phyloP scores from a whole-genome alignment of 1,139 yeast genomes.

The Candida sp. region DNA sequence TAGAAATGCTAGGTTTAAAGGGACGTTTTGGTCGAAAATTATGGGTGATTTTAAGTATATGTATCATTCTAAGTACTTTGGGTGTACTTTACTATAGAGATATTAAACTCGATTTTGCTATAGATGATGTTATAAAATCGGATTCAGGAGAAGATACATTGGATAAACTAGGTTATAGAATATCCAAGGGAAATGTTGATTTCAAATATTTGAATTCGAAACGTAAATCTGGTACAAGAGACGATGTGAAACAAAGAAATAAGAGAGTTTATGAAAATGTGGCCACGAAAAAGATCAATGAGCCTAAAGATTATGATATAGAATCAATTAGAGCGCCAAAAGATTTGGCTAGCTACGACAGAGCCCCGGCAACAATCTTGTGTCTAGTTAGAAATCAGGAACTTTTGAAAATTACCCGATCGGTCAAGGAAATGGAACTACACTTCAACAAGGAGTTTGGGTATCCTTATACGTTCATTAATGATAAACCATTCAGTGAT shows the following conservation, averaged over 20 bases:
- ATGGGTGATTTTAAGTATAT: background rate
- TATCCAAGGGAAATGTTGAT: conserved; percentile 16
- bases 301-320: conserved; percentile 45
- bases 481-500: conserved; percentile 61
- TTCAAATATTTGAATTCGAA: conserved; percentile 27
- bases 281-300: conserved; percentile 28
- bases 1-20: background rate
- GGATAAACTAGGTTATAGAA: background rate
- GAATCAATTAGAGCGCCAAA: conserved; percentile 28
- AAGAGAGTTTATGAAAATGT: conserved; percentile 25
- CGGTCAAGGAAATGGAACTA: conserved; percentile 57
- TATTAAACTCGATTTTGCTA: background rate
- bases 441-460: conserved; percentile 63
- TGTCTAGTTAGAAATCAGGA: conserved; percentile 70
- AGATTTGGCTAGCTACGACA: conserved; percentile 23
- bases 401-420: conserved; percentile 35
- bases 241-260: conserved; percentile 30
- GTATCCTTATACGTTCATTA: conserved; percentile 77
- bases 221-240: conserved; percentile 19
- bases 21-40: background rate
- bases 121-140: background rate
- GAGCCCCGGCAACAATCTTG: conserved; percentile 71
- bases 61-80: background rate
- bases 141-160: background rate
- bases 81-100: background rate